Percentiles rank a stretch among this genome's conserved stretches.
Evolutionary conservation across 345 rosid genomes (phyloP).

Genomic region (Trapa incisa): DNA sequence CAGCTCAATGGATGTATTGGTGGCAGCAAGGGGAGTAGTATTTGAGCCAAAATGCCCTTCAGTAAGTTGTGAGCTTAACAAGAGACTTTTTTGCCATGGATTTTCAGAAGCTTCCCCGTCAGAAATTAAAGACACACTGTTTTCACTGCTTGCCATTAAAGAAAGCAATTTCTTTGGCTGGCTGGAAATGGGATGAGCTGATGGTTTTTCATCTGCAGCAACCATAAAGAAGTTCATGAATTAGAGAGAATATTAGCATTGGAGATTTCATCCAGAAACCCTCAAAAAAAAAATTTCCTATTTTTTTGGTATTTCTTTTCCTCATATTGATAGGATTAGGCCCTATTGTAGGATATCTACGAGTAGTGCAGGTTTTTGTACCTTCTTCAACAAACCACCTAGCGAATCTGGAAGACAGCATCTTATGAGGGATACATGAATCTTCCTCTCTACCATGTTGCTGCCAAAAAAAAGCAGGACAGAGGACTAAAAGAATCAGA

Average conservation of each 20-base stretch:
- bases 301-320: too few species aligned
- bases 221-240: neutral
- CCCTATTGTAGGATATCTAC: too few species aligned
- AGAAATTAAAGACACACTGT: conserved; percentile 27
- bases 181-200: conserved; percentile 26
- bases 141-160: conserved; percentile 63
- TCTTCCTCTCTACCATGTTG: conserved; percentile 39
- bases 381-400: conserved; percentile 88
- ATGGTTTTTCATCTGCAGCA: conserved; percentile 59
- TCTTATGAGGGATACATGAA: conserved; percentile 22
- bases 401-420: conserved; percentile 77
- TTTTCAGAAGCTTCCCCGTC: conserved; percentile 27
- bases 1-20: conserved; percentile 23
- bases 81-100: conserved; percentile 17
- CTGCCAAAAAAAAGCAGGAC: conserved; percentile 30
- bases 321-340: too few species aligned
- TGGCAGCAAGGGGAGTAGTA: conserved; percentile 4
- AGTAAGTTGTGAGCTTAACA: conserved; percentile 24
- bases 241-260: neutral
- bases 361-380: conserved; percentile 9
- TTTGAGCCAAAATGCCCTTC: conserved; percentile 19
- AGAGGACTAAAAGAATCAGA: conserved; percentile 8
- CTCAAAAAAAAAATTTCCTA: neutral
- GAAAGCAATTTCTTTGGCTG: conserved; percentile 56
- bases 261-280: neutral